A percentile compares a stretch with the other conserved stretches of the same genome.
phyloP scores from a whole-genome alignment of 1,284 basidiomycete genomes.

The Ustanciosporium gigantosporum region DNA sequence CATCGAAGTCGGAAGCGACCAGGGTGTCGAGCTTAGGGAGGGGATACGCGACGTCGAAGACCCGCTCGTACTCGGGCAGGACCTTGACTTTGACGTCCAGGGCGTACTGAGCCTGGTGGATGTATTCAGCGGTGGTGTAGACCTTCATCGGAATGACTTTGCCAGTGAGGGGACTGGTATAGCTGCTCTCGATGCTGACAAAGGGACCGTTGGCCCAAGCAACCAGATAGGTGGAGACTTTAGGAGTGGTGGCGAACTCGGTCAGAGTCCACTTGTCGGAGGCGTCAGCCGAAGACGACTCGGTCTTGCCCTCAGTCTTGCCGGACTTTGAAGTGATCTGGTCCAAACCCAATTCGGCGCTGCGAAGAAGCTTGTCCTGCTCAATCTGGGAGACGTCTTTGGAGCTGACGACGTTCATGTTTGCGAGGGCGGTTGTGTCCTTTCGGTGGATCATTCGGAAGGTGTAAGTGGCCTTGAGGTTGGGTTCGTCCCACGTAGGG shows the following conservation, averaged over 20 bases:
- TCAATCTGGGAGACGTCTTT: slow-evolving; percentile 42
- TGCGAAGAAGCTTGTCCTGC: slow-evolving; percentile 60
- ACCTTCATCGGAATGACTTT: slow-evolving; percentile 81
- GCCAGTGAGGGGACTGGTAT: slow-evolving; percentile 79
- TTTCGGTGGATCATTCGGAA: slow-evolving; percentile 83
- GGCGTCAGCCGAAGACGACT: slow-evolving; percentile 18
- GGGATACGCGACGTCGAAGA: slow-evolving; percentile 85
- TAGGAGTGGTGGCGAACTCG: slow-evolving; percentile 58
- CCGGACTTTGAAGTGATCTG: slow-evolving; percentile 45
- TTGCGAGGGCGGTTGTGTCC: slow-evolving; percentile 70
- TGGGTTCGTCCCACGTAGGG: slow-evolving; percentile 85
- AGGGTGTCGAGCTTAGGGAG: slow-evolving; percentile 72
- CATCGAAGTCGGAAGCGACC: slow-evolving; percentile 74
- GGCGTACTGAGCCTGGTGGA: slow-evolving; percentile 75
- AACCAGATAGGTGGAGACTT: slow-evolving; percentile 88
- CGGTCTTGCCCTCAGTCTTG: slow-evolving; percentile 40
- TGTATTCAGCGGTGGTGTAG: slow-evolving; percentile 80
- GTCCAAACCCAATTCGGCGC: slow-evolving; percentile 69
- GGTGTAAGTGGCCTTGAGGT: slow-evolving; percentile 82
- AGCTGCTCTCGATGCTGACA: slow-evolving; percentile 73
- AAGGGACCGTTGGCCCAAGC: slow-evolving; percentile 88
- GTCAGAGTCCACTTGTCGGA: slow-evolving; percentile 60
- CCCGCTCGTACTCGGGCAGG: slow-evolving; percentile 87
- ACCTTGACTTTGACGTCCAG: slow-evolving; percentile 86
- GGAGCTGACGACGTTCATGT: slow-evolving; percentile 68